Evolutionary conservation across 768 basidiomycete genomes (phyloP).

Genomic region (Holtermanniella nyarrowii): DNA sequence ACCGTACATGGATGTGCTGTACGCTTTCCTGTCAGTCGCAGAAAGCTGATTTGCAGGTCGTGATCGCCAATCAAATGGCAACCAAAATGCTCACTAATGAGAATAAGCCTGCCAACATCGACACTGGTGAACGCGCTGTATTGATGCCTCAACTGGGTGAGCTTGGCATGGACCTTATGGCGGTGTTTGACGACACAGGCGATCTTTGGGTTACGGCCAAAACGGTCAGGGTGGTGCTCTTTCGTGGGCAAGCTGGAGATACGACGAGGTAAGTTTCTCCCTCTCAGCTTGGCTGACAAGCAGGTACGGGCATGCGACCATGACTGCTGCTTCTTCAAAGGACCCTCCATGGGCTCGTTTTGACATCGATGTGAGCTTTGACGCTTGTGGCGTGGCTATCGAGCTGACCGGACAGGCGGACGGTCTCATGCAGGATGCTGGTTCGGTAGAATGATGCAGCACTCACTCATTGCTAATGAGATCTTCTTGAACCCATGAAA

Average conservation of each 20-base stretch:
- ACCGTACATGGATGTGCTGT: slow-evolving; percentile 30
- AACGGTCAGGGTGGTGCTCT: slow-evolving; percentile 28
- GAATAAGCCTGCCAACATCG: slow-evolving; percentile 37
- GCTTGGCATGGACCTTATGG: neutral
- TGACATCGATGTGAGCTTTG: slow-evolving; percentile 31
- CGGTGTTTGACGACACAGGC: slow-evolving; percentile 8
- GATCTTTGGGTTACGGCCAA: slow-evolving; percentile 34
- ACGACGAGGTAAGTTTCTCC: slow-evolving; percentile 19
- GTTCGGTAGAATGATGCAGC: neutral
- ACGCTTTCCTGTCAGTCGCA: neutral
- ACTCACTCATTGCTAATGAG: too few species aligned
- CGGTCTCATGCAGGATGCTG: neutral
- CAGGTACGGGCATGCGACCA: slow-evolving; percentile 10
- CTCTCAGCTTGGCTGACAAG: neutral
- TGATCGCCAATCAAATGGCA: slow-evolving; percentile 36
- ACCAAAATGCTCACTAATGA: slow-evolving; percentile 36
- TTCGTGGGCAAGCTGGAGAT: slow-evolving; percentile 25
- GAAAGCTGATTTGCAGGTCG: slow-evolving; percentile 14
- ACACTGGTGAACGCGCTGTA: slow-evolving; percentile 33
- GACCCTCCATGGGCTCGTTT: slow-evolving; percentile 27
- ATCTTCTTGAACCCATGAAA: too few species aligned
- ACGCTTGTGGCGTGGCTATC: too few species aligned
- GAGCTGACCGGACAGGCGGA: neutral
- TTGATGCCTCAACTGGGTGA: slow-evolving; percentile 39
- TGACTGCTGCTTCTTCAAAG: slow-evolving; percentile 8